Percentiles rank a stretch among this genome's conserved stretches.
These are phyloP conservation scores for Yarrowia osloensis DNA, from an alignment of 805 yeast species.

Conservation along the genomic window DNA sequence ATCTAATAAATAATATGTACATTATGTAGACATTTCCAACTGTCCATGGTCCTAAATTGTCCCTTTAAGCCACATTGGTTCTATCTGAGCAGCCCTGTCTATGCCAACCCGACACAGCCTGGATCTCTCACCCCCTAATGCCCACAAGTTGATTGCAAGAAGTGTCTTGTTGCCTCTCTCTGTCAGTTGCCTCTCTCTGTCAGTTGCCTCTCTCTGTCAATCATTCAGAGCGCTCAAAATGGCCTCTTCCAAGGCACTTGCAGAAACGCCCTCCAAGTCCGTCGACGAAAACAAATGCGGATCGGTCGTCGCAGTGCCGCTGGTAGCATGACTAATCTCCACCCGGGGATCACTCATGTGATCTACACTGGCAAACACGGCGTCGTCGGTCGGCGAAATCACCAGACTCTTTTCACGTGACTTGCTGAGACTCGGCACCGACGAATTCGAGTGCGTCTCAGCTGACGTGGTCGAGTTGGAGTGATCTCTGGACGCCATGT, in stretches of 20 bases:
- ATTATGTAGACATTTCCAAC: no score
- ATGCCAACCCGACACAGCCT: no score
- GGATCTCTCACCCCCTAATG: no score
- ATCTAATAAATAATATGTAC: no score
- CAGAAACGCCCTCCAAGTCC: conserved; percentile 18
- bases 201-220: neutral
- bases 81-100: no score
- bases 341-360: neutral
- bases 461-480: neutral
- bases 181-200: no score
- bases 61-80: no score
- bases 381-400: neutral
- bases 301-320: neutral
- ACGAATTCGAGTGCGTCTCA: neutral
- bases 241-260: conserved; percentile 18
- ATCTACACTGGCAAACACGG: conserved; percentile 6
- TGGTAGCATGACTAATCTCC: neutral
- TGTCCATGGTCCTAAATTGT: no score
- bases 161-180: no score
- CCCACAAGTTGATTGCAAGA: no score
- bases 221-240: conserved; percentile 21
- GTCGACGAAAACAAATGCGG: conserved; percentile 8
- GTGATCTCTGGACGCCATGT: neutral
- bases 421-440: neutral
- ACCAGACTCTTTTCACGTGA: neutral